A percentile compares a stretch with the other conserved stretches of the same genome.
These are phyloP conservation scores for Penicillium vulpinum DNA, from an alignment of 2,329 filamentous ascomycete genomes.

Conservation along the genomic window DNA sequence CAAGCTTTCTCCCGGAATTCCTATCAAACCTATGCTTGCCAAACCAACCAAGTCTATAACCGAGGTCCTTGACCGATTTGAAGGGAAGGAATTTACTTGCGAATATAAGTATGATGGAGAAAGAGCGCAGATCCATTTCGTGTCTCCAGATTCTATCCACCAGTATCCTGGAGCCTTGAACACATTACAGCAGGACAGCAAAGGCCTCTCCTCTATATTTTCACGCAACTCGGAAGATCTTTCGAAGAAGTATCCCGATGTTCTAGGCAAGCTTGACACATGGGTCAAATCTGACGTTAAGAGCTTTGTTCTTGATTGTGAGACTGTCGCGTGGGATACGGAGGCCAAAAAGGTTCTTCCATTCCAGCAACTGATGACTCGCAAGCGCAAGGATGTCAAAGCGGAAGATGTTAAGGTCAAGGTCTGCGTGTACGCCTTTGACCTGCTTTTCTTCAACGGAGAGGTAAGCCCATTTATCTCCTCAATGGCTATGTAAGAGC, in stretches of 20 bases:
- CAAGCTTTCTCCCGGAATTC: slow-evolving; percentile 89
- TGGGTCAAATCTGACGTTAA: slow-evolving; percentile 91
- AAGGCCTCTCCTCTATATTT: slow-evolving; percentile 88
- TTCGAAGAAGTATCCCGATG: slow-evolving; percentile 96
- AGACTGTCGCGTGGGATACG: slow-evolving; percentile 97
- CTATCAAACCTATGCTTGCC: slow-evolving; percentile 96
- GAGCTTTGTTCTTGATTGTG: slow-evolving; percentile 97
- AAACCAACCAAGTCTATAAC: slow-evolving; percentile 98
- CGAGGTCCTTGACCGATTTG: slow-evolving; percentile 94
- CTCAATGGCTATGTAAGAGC: too few relatives aligned
- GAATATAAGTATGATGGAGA: slow-evolving; percentile 99
- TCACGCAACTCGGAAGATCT: slow-evolving; percentile 96
- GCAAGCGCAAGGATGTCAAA: slow-evolving; percentile 96
- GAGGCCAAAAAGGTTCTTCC: slow-evolving; percentile 91
- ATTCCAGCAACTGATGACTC: slow-evolving; percentile 97
- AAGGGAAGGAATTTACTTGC: slow-evolving; percentile 92
- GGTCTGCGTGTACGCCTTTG: slow-evolving; percentile 96
- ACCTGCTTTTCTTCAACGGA: slow-evolving; percentile 89
- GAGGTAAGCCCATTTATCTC: slow-evolving; percentile 52
- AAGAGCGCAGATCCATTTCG: slow-evolving; percentile 96
- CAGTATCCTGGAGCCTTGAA: slow-evolving; percentile 65
- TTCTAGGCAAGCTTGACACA: slow-evolving; percentile 78
- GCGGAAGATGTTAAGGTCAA: slow-evolving; percentile 93
- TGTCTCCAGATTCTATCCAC: slow-evolving; percentile 73
- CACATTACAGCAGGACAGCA: slow-evolving; percentile 63